Base-by-base conservation (phyloP, 805 yeast genomes). In the Scheffersomyces amazonensis region DNA sequence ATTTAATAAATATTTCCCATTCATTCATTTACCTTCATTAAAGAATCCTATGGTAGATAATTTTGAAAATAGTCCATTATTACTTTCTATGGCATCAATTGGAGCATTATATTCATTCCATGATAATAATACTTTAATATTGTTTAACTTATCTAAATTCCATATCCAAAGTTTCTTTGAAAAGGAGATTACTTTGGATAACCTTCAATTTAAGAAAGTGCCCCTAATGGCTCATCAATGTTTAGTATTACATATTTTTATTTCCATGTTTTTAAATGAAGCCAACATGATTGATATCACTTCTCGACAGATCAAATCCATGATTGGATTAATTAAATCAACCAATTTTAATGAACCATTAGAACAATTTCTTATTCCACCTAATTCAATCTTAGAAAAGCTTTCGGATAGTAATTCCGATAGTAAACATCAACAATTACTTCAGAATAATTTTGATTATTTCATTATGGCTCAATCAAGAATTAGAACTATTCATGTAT, bases 71-170 rank as follows among this genome's bases (percentile, higher is more conserved):
- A 58, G 80, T 55, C 90, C 96, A 2, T 69, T 90, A 32, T 56
- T 87, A 5, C 65, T 89, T 38, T 79, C 95, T 2, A 84, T 89
- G 76, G 84, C 93, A 1, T 83, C 96, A 12, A 78, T 90, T 41
- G 98, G 98, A 31, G 96, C 96, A 0, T 69, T 90, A 16, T 87
- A 86, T 52, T 79, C 87, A 0, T 87, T 84, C 62, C 89, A 85
- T 52, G 84, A 88, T 22, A 64, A 81, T 25, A 86, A 86, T 53
- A 86, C 96, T 0, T 71, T 83, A 49, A 66, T 84, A 8, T 60
- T 85, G 41, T 83, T 82, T 57, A 82, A 82, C 52, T 73, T 85
- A 41, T 73, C 87, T 13, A 76, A 85, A 52, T 76, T 67, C 39
- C 77, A 82, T 46, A 77, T 84, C 39, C 87, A 83, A 53, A 76